Base-by-base conservation (phyloP, 345 rosid genomes). In the Boechera stricta region DNA sequence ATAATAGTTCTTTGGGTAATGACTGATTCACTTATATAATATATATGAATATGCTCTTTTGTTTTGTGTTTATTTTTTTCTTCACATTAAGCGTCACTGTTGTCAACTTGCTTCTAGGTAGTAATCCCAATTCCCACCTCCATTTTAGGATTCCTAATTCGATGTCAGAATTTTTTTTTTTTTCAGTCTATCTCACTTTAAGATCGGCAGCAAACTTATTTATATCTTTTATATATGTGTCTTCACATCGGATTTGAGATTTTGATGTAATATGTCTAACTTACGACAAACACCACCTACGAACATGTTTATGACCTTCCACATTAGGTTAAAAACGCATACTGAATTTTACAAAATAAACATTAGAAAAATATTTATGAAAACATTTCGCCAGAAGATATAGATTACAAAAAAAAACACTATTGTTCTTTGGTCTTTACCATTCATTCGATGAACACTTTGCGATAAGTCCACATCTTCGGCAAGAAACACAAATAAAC, bases 401-500 rank as follows among this genome's bases (percentile, higher is more conserved):
- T 39, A 39, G 41, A 38, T 38, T 2, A 38, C 36, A 6, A 33
- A 33, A 33, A 5, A 0, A 31, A 31, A 31, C 32, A 31, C 2
- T 3, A 31, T 31, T 31, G 4, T 31, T 31, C 4, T 31, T 31
- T 31, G 32, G 32, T 31, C 4, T 31, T 31, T 31, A 31, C 32
- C 32, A 31, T 31, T 31, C 32, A 4, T 33, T 6, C 58, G 36
- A 55, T 55, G 10, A 26, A 53, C 6, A 21, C 1, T 51, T 5
- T 11, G 59, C n/a, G 15, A 56, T 2, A 31, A 32, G 41, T 32
- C 24, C 12, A 57, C 1, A 57, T 32, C 11, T n/a, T 8, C 11
- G 29, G 48, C 57, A 64, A 63, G 45, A 38, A 36, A 33, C 52
- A 73, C 10, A 3, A 38, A 71, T 26, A 35, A 31, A 47, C 28